phyloP scores from a whole-genome alignment of 2,329 filamentous ascomycete genomes.

The Diaporthe citri region DNA sequence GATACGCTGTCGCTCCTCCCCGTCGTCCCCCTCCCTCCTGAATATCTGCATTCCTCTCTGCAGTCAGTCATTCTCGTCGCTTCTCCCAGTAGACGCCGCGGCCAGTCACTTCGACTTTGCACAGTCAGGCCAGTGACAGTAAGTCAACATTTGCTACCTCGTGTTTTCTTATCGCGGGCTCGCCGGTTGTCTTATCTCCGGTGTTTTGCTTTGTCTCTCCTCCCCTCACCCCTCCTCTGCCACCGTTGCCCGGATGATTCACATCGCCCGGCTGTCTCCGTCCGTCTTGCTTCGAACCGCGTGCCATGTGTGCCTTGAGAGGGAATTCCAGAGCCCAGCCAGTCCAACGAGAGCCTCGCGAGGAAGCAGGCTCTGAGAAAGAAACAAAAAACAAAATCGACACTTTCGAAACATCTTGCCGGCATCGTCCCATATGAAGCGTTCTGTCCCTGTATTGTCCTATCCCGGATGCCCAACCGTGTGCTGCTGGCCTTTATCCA shows the following conservation, averaged over 20 bases:
- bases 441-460: slow-evolving; percentile 34
- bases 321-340: background rate
- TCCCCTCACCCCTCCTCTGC: slow-evolving; percentile 21
- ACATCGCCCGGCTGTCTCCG: slow-evolving; percentile 15
- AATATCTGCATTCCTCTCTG: background rate
- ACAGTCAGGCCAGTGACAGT: slow-evolving; percentile 14
- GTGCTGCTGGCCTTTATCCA: slow-evolving; percentile 27
- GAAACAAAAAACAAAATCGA: background rate
- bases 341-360: slow-evolving; percentile 3
- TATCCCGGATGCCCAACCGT: slow-evolving; percentile 23
- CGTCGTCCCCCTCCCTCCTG: background rate
- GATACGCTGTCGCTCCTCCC: background rate
- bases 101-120: background rate
- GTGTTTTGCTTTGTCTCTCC: slow-evolving; percentile 37
- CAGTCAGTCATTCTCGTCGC: slow-evolving; percentile 9
- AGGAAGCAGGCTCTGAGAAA: background rate
- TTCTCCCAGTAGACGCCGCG: background rate
- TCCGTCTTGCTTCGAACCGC: slow-evolving; percentile 19
- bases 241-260: slow-evolving; percentile 30
- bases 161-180: slow-evolving; percentile 31
- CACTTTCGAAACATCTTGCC: slow-evolving; percentile 8
- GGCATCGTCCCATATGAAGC: slow-evolving; percentile 30
- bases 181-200: slow-evolving; percentile 32
- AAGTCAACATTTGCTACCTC: slow-evolving; percentile 35
- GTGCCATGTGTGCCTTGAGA: slow-evolving; percentile 29